Conservation (phyloP, 2,329 filamentous ascomycete genomes). For the Trichoderma lentiforme region DNA sequence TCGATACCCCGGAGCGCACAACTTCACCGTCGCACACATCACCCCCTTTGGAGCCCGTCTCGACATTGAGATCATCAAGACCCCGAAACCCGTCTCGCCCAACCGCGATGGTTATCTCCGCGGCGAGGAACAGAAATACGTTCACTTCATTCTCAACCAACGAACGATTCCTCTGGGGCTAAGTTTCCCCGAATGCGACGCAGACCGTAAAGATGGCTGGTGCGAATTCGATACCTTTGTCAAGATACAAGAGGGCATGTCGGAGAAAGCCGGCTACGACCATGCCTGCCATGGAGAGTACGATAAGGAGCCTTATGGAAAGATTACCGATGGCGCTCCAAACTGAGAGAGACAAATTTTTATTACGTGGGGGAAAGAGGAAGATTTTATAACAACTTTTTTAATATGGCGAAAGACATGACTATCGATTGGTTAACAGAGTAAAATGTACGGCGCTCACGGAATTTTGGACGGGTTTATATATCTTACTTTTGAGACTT, state of each 20-base stretch:
- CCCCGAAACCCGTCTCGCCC: slow-evolving; percentile 59
- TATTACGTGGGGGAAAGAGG: not conserved
- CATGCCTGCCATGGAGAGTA: slow-evolving; percentile 63
- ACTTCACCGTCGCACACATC: slow-evolving; percentile 64
- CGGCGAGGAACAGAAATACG: slow-evolving; percentile 60
- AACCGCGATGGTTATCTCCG: slow-evolving; percentile 52
- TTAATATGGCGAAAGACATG: not conserved
- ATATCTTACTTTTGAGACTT: not conserved
- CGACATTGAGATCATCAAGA: slow-evolving; percentile 69
- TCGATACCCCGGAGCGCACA: slow-evolving; percentile 53
- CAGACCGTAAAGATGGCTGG: slow-evolving; percentile 66
- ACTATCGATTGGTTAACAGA: not conserved
- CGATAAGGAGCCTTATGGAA: slow-evolving; percentile 34
- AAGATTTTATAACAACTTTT: not conserved
- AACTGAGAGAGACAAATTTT: slow-evolving; percentile 15
- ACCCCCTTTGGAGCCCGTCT: slow-evolving; percentile 70
- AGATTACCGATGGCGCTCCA: slow-evolving; percentile 39
- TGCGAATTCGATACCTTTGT: slow-evolving; percentile 70
- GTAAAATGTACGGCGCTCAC: not conserved
- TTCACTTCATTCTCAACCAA: slow-evolving; percentile 74
- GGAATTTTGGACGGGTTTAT: not conserved
- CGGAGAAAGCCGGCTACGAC: slow-evolving; percentile 58
- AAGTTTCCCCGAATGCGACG: slow-evolving; percentile 64
- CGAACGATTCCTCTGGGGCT: slow-evolving; percentile 65
- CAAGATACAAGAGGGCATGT: slow-evolving; percentile 56